Evolutionary conservation across 2,329 filamentous ascomycete genomes (phyloP).

Genomic region (Anthostomella pinea): DNA sequence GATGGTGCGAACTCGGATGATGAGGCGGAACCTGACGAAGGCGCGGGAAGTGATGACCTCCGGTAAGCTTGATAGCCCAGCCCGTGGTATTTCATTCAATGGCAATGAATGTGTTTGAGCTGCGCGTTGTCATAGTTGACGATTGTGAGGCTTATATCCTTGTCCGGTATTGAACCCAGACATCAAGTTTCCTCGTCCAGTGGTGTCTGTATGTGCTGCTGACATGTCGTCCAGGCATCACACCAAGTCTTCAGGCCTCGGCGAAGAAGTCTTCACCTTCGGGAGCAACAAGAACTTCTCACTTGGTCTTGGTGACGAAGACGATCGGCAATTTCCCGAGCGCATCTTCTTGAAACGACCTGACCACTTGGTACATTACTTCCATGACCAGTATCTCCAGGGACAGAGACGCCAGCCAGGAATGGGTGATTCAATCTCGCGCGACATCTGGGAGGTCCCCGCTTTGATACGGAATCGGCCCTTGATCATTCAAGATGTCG

Average conservation of each 20-base stretch:
- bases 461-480: slow-evolving; percentile 68
- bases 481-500: slow-evolving; percentile 74
- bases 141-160: slow-evolving; percentile 30
- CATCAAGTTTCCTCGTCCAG: too few species aligned
- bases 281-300: slow-evolving; percentile 96
- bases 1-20: slow-evolving; percentile 40
- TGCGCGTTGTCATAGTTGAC: too few species aligned
- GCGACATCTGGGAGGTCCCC: slow-evolving; percentile 58
- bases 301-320: slow-evolving; percentile 89
- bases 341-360: slow-evolving; percentile 74
- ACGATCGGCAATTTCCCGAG: slow-evolving; percentile 91
- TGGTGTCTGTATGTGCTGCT: too few species aligned
- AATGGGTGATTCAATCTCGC: slow-evolving; percentile 31
- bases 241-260: slow-evolving; percentile 36
- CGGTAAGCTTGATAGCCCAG: slow-evolving; percentile 21
- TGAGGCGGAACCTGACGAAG: slow-evolving; percentile 55
- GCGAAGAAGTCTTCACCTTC: slow-evolving; percentile 89
- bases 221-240: slow-evolving; percentile 24
- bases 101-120: too few species aligned
- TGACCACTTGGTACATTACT: slow-evolving; percentile 69
- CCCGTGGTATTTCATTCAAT: too few species aligned
- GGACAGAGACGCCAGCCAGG: slow-evolving; percentile 32
- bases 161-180: too few species aligned
- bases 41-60: slow-evolving; percentile 29
- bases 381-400: slow-evolving; percentile 67